A percentile compares a stretch with the other conserved stretches of the same genome.
These are phyloP conservation scores for Anthoceros angustus DNA, from an alignment of 225 moss, liverwort and hornwort species.

Conservation along the genomic window DNA sequence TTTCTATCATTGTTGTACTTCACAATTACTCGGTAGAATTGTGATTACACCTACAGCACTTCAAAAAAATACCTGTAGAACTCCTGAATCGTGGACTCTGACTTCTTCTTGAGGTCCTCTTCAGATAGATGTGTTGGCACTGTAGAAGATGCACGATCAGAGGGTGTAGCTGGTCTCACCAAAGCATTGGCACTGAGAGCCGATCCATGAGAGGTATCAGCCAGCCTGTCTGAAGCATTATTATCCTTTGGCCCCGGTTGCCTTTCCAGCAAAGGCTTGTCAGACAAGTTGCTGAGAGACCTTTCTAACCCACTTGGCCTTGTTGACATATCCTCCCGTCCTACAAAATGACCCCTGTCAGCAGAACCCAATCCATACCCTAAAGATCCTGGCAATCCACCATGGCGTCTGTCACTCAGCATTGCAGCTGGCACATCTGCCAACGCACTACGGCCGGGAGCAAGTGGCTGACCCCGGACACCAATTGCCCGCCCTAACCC, in stretches of 20 bases:
- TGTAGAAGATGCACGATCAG: slow-evolving; percentile 35
- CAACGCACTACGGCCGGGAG: slow-evolving; percentile 45
- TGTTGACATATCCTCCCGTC: slow-evolving; percentile 51
- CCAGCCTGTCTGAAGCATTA: slow-evolving; percentile 36
- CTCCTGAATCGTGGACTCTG: slow-evolving; percentile 41
- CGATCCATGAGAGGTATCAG: slow-evolving; percentile 22
- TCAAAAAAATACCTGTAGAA: slow-evolving; percentile 46
- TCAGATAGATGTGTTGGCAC: slow-evolving; percentile 27
- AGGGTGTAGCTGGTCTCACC: slow-evolving; percentile 29
- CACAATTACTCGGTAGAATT: no score
- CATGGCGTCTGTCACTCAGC: slow-evolving; percentile 40
- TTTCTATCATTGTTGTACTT: no score
- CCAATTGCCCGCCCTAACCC: slow-evolving; percentile 54
- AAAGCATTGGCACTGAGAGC: slow-evolving; percentile 18
- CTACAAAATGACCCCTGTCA: slow-evolving; percentile 40
- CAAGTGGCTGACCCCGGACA: slow-evolving; percentile 36
- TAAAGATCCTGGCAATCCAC: slow-evolving; percentile 35
- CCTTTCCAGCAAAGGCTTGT: slow-evolving; percentile 66
- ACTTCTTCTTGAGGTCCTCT: slow-evolving; percentile 68
- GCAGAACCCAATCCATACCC: slow-evolving; percentile 18
- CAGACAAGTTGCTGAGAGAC: slow-evolving; percentile 27
- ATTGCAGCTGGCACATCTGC: slow-evolving; percentile 44
- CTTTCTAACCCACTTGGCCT: slow-evolving; percentile 47
- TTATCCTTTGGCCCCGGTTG: slow-evolving; percentile 46
- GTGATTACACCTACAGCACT: no score